Base-by-base conservation (phyloP, 495 filamentous ascomycete species). In the Peziza echinospora region DNA sequence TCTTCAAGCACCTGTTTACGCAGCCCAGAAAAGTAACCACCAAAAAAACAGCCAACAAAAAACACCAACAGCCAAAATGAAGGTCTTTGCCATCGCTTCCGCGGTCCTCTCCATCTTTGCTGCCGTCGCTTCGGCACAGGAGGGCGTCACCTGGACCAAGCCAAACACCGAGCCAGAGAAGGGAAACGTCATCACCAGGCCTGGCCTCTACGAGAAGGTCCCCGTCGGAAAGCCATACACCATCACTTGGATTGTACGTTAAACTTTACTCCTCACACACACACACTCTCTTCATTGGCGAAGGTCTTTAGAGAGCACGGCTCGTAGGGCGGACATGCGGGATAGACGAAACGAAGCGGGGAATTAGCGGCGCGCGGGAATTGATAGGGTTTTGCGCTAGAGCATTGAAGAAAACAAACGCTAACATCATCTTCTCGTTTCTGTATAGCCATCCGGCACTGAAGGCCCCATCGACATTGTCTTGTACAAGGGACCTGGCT, bases 401-500 rank as follows among this genome's bases (percentile, higher is more conserved):
- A 3, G 30, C 30, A 37, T 37, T 2, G 5, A 37, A 37, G 30
- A 37, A 17, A 13, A 5, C 30, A 37, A 37, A 3, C 11, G 17
- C 11, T 41, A 50, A 40, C 46, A 25, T 23, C n/a, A 25, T 39
- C 21, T 19, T 22, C 11, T 53, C 24, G 16, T 10, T 45, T 23
- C 10, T 43, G 1, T 41, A 41, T 41, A 64, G 61, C 64, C 67
- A 28, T 70, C 70, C 26, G n/a, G 17, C 30, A 62, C 57, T 26
- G 46, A 57, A 13, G 67, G 66, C 26, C 63, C 62, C 16, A 60
- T 82, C 49, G 73, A 77, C 5, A 59, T 82, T 42, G 61, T 78
- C 40, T 73, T 82, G 47, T 69, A 80, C 43, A 66, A 66, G 44
- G 78, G 78, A 7, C 74, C 75, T 39, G 64, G 65, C 50, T 60